These are phyloP conservation scores for Penicillium pulvis DNA, from an alignment of 495 filamentous ascomycete genomes.

Conservation along the genomic window DNA sequence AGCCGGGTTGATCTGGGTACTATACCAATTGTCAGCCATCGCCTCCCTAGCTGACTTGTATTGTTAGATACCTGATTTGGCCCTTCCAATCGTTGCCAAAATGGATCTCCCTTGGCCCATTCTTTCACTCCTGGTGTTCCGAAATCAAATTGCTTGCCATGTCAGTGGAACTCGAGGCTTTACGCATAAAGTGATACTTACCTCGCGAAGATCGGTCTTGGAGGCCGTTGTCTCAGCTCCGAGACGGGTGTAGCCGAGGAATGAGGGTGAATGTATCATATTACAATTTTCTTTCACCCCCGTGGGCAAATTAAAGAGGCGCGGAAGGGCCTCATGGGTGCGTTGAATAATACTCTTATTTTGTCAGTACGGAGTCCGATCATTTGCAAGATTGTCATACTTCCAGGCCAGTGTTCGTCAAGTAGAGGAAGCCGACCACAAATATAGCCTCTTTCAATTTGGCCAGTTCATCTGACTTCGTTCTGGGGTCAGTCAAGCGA, in stretches of 20 bases:
- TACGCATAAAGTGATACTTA: slow-evolving; percentile 7
- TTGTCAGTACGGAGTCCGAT: not conserved
- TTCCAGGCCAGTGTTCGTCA: slow-evolving; percentile 82
- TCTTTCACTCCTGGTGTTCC: slow-evolving; percentile 37
- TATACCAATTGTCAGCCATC: slow-evolving; percentile 27
- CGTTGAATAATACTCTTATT: slow-evolving; percentile 66
- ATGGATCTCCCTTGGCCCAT: slow-evolving; percentile 68
- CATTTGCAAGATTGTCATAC: slow-evolving; percentile 39
- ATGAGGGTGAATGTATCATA: slow-evolving; percentile 78
- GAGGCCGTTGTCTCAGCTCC: slow-evolving; percentile 51
- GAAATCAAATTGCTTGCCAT: slow-evolving; percentile 45
- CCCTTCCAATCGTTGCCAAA: slow-evolving; percentile 59
- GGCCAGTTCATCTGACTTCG: slow-evolving; percentile 70
- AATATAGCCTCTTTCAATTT: slow-evolving; percentile 78
- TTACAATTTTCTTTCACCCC: slow-evolving; percentile 80
- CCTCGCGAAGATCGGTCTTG: slow-evolving; percentile 46
- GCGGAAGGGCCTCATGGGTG: slow-evolving; percentile 69
- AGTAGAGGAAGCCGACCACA: slow-evolving; percentile 88
- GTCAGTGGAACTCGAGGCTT: not conserved
- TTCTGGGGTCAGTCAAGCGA: slow-evolving; percentile 61
- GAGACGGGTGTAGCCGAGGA: slow-evolving; percentile 52
- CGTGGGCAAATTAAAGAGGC: slow-evolving; percentile 77
- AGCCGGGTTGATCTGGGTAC: slow-evolving; percentile 58
- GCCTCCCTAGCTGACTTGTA: not conserved
- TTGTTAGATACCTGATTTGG: slow-evolving; percentile 33